A percentile compares a stretch with the other conserved stretches of the same genome.
Evolutionary conservation across 2,329 filamentous ascomycete genomes (phyloP).

Genomic region (Teratosphaeria pseudoeucalypti): DNA sequence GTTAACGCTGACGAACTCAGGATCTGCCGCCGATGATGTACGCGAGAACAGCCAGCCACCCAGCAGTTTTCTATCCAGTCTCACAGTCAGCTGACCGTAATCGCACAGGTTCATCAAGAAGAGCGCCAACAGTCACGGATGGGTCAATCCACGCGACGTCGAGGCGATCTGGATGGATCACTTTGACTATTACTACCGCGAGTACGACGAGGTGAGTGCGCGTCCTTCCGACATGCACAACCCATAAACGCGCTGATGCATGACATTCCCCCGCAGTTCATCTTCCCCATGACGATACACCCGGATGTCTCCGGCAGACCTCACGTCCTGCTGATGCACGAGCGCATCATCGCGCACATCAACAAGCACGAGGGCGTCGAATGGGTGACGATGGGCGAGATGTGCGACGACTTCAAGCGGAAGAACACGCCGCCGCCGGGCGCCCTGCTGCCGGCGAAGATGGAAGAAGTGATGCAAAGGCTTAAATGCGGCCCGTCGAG

Average conservation of each 20-base stretch:
- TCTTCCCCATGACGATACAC: conserved; percentile 67
- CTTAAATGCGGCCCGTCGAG: neutral
- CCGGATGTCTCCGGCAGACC: conserved; percentile 56
- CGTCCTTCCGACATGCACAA: too few species aligned
- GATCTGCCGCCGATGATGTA: neutral
- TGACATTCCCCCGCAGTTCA: conserved; percentile 32
- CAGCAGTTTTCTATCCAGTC: neutral
- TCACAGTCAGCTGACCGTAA: neutral
- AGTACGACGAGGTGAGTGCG: conserved; percentile 49
- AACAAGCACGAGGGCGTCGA: conserved; percentile 53
- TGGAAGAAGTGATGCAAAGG: conserved; percentile 22
- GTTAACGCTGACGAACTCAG: neutral
- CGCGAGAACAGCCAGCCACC: neutral
- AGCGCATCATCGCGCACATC: conserved; percentile 56
- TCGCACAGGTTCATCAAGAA: conserved; percentile 55
- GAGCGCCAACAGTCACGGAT: conserved; percentile 52
- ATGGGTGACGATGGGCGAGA: conserved; percentile 60
- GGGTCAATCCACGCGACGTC: conserved; percentile 42
- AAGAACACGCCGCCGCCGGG: conserved; percentile 49
- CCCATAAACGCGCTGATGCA: too few species aligned
- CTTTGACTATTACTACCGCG: conserved; percentile 63
- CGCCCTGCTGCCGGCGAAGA: conserved; percentile 49
- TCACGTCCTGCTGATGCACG: conserved; percentile 62
- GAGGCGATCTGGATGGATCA: conserved; percentile 56
- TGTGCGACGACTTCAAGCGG: conserved; percentile 62